Evolutionary conservation across 176 grass and related monocot genomes (phyloP).

Genomic region (Oryza australiensis): DNA sequence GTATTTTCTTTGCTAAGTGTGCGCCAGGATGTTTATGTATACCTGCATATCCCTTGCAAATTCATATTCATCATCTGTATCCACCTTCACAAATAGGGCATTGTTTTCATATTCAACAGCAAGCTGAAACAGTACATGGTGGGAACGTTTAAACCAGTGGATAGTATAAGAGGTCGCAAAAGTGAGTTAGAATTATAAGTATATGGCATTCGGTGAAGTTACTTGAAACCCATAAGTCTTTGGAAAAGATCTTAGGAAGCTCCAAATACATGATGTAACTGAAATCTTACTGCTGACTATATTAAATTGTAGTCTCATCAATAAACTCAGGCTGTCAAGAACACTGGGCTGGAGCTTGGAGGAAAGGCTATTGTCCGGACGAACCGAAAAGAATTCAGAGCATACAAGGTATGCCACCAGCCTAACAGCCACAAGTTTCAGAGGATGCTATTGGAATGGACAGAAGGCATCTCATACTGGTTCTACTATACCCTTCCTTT

Average conservation of each 20-base stretch:
- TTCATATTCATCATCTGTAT: slow-evolving; percentile 79
- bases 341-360: not conserved
- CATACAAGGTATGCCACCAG: not conserved
- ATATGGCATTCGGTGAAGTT: not conserved
- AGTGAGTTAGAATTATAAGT: not conserved
- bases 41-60: slow-evolving; percentile 98
- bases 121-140: slow-evolving; percentile 48
- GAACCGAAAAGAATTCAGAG: not conserved
- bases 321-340: not conserved
- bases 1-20: not conserved
- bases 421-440: not conserved
- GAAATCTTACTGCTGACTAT: not conserved
- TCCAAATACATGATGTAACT: not conserved
- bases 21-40: not conserved
- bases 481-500: not conserved
- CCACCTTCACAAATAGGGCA: slow-evolving; percentile 76
- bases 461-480: not conserved
- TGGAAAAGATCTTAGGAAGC: not conserved
- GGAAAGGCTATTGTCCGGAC: not conserved
- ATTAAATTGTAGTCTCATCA: not conserved
- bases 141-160: slow-evolving; percentile 18
- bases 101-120: slow-evolving; percentile 77
- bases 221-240: not conserved
- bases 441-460: not conserved
- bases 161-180: not conserved